Conservation (phyloP, 2,329 filamentous ascomycete species). For the Ustulina deusta region DNA sequence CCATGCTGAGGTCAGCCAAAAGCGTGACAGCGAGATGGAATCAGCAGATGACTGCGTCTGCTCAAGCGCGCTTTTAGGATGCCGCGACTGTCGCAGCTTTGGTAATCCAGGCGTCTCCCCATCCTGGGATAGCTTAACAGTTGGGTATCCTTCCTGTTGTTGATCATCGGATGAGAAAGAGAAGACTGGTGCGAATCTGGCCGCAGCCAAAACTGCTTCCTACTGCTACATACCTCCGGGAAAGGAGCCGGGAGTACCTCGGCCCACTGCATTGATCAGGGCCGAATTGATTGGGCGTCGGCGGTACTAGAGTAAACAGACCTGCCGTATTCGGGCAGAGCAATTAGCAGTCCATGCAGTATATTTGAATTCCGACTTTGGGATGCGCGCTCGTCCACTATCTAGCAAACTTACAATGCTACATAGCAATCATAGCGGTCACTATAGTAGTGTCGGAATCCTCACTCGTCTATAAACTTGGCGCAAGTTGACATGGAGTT, state of each 20-base stretch:
- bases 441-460: too few relatives aligned
- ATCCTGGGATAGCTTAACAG: slow-evolving; percentile 12
- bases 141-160: not conserved
- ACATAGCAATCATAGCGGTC: not conserved
- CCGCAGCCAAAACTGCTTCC: slow-evolving; percentile 20
- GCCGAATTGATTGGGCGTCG: slow-evolving; percentile 29
- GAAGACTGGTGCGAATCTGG: not conserved
- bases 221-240: slow-evolving; percentile 1
- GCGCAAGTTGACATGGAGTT: not conserved
- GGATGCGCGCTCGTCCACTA: not conserved
- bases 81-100: not conserved
- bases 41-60: not conserved
- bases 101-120: not conserved
- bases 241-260: slow-evolving; percentile 27
- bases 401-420: not conserved
- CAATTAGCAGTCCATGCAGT: not conserved
- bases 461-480: not conserved
- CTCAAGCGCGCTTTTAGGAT: not conserved
- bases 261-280: slow-evolving; percentile 27
- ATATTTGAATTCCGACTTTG: slow-evolving; percentile 16
- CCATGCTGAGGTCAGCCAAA: slow-evolving; percentile 31
- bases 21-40: slow-evolving; percentile 6
- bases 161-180: slow-evolving; percentile 15
- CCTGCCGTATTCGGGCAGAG: slow-evolving; percentile 36
- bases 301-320: slow-evolving; percentile 12